phyloP scores from a whole-genome alignment of 176 grass and related monocot species.

The Pontederia crassipes region DNA sequence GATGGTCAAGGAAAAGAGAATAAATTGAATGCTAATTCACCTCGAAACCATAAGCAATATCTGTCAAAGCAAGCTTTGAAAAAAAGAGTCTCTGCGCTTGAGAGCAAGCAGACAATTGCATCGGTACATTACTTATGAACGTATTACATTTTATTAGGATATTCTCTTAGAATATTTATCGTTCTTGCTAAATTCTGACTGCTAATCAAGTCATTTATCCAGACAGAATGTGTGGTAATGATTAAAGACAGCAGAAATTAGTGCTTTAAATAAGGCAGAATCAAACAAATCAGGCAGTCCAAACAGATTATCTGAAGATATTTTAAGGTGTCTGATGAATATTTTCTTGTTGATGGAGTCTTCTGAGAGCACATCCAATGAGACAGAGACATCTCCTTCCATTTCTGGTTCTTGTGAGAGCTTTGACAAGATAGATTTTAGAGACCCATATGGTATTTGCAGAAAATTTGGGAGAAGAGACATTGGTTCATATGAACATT shows the following conservation, averaged over 20 bases:
- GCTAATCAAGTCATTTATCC: neutral
- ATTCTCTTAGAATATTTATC: too few species aligned
- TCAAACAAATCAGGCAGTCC: slow-evolving; percentile 28
- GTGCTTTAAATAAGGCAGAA: slow-evolving; percentile 25
- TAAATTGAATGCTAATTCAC: slow-evolving; percentile 32
- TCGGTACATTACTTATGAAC: slow-evolving; percentile 23
- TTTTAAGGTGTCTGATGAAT: slow-evolving; percentile 59
- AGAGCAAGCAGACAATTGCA: slow-evolving; percentile 35
- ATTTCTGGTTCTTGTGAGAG: slow-evolving; percentile 47
- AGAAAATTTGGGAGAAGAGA: slow-evolving; percentile 59
- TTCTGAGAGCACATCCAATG: slow-evolving; percentile 28
- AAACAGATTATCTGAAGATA: slow-evolving; percentile 86
- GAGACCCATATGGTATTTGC: slow-evolving; percentile 65
- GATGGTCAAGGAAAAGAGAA: slow-evolving; percentile 62
- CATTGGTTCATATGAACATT: slow-evolving; percentile 64
- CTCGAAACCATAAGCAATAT: slow-evolving; percentile 33
- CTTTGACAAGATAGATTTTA: slow-evolving; percentile 39
- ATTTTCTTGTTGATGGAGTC: slow-evolving; percentile 60
- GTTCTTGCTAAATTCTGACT: too few species aligned
- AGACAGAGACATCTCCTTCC: slow-evolving; percentile 38
- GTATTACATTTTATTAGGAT: neutral
- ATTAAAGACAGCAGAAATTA: slow-evolving; percentile 29
- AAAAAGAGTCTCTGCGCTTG: slow-evolving; percentile 10
- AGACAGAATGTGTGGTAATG: slow-evolving; percentile 26
- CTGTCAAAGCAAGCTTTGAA: slow-evolving; percentile 39